These are phyloP conservation scores for Acanthamoeba triangularis DNA, from an alignment of 208 protist genomes.

Conservation along the genomic window DNA sequence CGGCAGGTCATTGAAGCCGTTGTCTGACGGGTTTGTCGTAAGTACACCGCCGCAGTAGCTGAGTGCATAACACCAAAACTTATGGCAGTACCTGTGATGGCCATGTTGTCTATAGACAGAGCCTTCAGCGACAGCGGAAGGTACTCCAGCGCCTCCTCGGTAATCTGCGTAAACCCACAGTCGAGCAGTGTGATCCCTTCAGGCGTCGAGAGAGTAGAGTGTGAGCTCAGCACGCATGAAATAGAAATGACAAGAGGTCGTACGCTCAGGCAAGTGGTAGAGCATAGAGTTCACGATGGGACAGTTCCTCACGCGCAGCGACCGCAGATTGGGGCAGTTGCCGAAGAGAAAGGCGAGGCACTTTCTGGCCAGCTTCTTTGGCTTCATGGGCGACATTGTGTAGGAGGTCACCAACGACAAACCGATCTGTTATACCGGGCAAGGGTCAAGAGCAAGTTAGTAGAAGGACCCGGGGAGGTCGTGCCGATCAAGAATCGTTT, in stretches of 20 bases:
- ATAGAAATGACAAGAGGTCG: background rate
- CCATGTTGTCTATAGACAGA: slow-evolving; percentile 39
- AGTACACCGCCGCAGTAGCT: no score
- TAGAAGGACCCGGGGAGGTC: no score
- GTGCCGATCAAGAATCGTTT: background rate
- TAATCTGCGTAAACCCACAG: slow-evolving; percentile 54
- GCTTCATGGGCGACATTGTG: slow-evolving; percentile 39
- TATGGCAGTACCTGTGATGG: slow-evolving; percentile 12
- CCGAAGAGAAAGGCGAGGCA: slow-evolving; percentile 52
- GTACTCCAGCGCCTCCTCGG: slow-evolving; percentile 44
- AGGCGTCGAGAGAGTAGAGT: background rate
- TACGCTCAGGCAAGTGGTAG: slow-evolving; percentile 28
- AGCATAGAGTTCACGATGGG: slow-evolving; percentile 60
- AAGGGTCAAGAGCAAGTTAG: background rate
- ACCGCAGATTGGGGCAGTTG: slow-evolving; percentile 49
- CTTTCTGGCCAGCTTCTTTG: slow-evolving; percentile 51
- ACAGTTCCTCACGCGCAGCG: slow-evolving; percentile 38
- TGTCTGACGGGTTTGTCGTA: background rate
- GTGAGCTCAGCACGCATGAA: background rate
- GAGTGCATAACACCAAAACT: no score
- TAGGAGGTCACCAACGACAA: slow-evolving; percentile 43
- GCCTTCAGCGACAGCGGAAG: slow-evolving; percentile 52
- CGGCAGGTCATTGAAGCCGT: slow-evolving; percentile 44
- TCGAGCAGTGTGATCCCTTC: slow-evolving; percentile 32
- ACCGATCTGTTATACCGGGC: background rate